Evolutionary conservation across 805 yeast genomes (phyloP), one percentile per base, ranked within the genome.

Genomic region (Myxozyma melibiosi): DNA sequence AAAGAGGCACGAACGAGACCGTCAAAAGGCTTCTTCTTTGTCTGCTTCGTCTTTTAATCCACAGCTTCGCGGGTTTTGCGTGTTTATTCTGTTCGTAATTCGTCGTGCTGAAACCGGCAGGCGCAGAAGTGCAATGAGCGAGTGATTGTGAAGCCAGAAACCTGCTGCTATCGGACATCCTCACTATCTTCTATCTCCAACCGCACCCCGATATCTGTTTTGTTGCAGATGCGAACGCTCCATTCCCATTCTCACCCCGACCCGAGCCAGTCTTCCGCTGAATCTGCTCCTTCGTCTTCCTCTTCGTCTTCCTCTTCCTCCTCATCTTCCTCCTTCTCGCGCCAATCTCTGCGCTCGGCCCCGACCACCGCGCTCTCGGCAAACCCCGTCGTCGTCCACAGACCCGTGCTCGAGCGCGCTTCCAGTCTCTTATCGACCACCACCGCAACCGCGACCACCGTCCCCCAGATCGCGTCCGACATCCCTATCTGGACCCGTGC

Each of bases 371-470:
- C 51, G 2, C 43, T 27, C 33, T 25, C 42, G 38, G 24, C 42
- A 5, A 5, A 22, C 6, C 43, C 44, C 18, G 43, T 25, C 25
- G 43, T 37, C 44, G 37, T 24, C 42, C 55, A 52, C 20, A 45
- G 55, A 28, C 55, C 55, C 2, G 39, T 24, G 22, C 46, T 52
- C 14, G 50, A 52, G 45, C 55, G 55, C 51, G 55, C 55, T 9
- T 27, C 51, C 39, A 43, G 37, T 25, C 47, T 43, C 25, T 44
- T 46, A 20, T 44, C 55, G 14, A 41, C 48, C 9, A 18, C 46
- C 31, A 24, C 48, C 27, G 25, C 51, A n/a, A 46, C 41, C 16
- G 30, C 50, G 30, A 24, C 50, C 24, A 24, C 50, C 16, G 51
- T 52, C 4, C 55, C 55, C 7, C 55, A 52, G 30, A 35, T 38